phyloP scores from a whole-genome alignment of 768 basidiomycete species.

The Amyloporia xantha region DNA sequence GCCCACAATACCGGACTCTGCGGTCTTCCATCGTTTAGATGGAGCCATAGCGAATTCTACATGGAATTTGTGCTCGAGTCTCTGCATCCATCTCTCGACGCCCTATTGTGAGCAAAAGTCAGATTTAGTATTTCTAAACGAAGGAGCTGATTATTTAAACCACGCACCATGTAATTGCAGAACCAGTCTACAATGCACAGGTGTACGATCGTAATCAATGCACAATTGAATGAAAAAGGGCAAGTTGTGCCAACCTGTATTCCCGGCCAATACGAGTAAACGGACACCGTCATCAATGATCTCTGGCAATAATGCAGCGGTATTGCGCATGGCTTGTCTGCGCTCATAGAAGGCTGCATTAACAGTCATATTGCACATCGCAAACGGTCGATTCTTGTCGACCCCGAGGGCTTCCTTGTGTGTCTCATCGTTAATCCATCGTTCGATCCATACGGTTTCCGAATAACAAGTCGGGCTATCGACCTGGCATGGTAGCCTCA shows the following conservation, averaged over 20 bases:
- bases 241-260: constrained; percentile 22
- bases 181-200: constrained; percentile 22
- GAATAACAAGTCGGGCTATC: constrained; percentile 31
- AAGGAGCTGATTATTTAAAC: no score
- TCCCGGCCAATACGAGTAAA: constrained; percentile 32
- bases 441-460: constrained; percentile 44
- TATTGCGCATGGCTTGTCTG: constrained; percentile 45
- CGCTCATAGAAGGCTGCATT: constrained; percentile 39
- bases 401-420: constrained; percentile 41
- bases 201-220: background rate
- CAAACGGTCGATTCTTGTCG: constrained; percentile 25
- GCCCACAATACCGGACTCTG: constrained; percentile 25
- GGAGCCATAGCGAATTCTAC: constrained; percentile 28
- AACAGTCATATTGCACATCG: constrained; percentile 30
- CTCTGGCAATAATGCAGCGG: constrained; percentile 41
- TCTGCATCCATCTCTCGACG: constrained; percentile 35
- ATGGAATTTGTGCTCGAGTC: constrained; percentile 33
- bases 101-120: constrained; percentile 20
- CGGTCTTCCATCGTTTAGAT: constrained; percentile 28
- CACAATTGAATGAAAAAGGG: background rate
- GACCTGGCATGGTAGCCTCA: constrained; percentile 37
- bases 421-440: constrained; percentile 42
- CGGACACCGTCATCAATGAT: constrained; percentile 45
- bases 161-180: constrained; percentile 31
- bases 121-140: no score